Conservation (phyloP, 495 filamentous ascomycete genomes). For the Neurospora sublineolata region DNA sequence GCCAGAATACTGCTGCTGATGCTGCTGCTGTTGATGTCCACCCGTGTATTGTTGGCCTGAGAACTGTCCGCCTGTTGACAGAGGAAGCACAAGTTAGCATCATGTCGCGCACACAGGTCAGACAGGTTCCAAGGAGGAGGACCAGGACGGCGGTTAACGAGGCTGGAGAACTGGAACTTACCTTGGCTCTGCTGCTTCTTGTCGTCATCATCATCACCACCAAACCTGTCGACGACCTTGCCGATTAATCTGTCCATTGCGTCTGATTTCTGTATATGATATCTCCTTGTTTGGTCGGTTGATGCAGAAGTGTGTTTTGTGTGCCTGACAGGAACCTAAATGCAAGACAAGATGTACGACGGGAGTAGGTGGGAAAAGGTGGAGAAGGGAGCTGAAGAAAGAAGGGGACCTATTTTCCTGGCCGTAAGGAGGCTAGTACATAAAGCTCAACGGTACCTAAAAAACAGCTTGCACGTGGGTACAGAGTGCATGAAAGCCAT, state of each 20-base stretch:
- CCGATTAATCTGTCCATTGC: slow-evolving; percentile 9
- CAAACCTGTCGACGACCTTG: slow-evolving; percentile 3
- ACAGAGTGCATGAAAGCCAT: neutral
- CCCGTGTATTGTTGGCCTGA: neutral
- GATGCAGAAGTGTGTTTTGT: neutral
- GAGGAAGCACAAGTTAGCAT: neutral
- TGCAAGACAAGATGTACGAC: neutral
- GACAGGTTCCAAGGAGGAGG: neutral
- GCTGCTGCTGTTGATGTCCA: neutral
- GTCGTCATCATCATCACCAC: slow-evolving; percentile 3
- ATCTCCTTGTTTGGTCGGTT: neutral
- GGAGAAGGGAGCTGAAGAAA: neutral
- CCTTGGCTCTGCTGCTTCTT: slow-evolving; percentile 2
- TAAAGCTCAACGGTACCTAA: neutral
- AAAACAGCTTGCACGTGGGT: neutral
- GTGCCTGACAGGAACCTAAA: neutral
- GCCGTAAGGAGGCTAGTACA: neutral
- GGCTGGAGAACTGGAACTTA: neutral
- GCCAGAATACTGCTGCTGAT: neutral
- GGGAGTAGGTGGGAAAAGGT: neutral
- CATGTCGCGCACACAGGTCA: neutral
- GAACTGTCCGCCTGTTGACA: neutral
- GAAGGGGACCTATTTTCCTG: neutral
- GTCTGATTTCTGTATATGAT: neutral
- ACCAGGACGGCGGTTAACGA: neutral